Conservation (phyloP, 208 protist species). For the Blechomonas ayalai region DNA sequence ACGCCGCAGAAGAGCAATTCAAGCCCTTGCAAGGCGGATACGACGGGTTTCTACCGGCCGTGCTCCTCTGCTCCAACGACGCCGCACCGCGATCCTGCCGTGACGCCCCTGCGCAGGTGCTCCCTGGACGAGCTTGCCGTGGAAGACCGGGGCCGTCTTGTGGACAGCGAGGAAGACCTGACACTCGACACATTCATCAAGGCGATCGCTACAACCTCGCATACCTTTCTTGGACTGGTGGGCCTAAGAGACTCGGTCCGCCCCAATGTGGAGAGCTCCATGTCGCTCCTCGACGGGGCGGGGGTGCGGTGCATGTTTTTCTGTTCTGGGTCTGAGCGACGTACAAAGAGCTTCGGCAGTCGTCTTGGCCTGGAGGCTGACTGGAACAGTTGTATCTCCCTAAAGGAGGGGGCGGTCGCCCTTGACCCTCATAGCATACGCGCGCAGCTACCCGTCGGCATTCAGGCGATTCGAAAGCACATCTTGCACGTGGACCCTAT, state of each 20-base stretch:
- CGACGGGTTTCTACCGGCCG: no score
- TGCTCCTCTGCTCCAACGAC: constrained; percentile 14
- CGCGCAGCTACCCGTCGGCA: constrained; percentile 91
- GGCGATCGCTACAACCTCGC: constrained; percentile 59
- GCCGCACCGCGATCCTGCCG: constrained; percentile 8
- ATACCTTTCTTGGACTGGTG: constrained; percentile 88
- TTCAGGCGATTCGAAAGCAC: constrained; percentile 89
- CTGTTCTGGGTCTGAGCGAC: constrained; percentile 66
- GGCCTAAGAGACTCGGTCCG: constrained; percentile 83
- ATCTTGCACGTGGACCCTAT: constrained; percentile 91
- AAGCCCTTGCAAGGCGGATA: no score
- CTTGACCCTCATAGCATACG: constrained; percentile 83
- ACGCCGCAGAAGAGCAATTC: no score
- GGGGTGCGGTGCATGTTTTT: constrained; percentile 94
- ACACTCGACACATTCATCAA: constrained; percentile 42
- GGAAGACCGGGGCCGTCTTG: constrained; percentile 12
- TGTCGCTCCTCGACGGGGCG: constrained; percentile 72
- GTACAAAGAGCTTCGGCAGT: constrained; percentile 87
- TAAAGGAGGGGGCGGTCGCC: constrained; percentile 77
- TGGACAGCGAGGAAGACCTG: constrained; percentile 58
- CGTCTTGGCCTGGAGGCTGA: constrained; percentile 91
- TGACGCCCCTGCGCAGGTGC: constrained; percentile 12
- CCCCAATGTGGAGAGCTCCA: constrained; percentile 64
- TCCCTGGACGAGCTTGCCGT: constrained; percentile 30
- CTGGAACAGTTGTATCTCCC: constrained; percentile 95